Conservation (phyloP, 148 eudicot species). For the Camellia japonica region DNA sequence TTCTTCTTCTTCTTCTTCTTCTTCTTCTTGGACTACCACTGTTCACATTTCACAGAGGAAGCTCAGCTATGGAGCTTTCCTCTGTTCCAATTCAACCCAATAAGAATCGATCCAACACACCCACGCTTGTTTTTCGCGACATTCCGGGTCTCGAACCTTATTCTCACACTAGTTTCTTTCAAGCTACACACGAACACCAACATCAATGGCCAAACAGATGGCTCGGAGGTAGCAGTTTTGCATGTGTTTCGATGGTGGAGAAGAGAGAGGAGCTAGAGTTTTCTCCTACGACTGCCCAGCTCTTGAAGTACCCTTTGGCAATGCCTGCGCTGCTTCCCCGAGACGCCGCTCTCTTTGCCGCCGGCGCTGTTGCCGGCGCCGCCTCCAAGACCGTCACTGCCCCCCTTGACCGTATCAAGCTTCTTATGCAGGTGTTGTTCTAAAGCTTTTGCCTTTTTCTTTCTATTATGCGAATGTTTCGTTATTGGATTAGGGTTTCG, state of each 20-base stretch:
- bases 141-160: constrained; percentile 45
- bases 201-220: constrained; percentile 23
- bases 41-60: not conserved
- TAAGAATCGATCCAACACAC: constrained; percentile 14
- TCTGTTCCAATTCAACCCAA: not conserved
- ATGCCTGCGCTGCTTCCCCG: constrained; percentile 58
- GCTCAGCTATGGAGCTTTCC: constrained; percentile 5
- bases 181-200: constrained; percentile 18
- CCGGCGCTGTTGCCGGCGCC: constrained; percentile 88
- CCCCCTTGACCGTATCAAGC: constrained; percentile 90
- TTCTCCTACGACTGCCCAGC: constrained; percentile 50
- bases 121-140: constrained; percentile 26
- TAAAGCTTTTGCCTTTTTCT: not conserved
- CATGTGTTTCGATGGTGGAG: constrained; percentile 40
- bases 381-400: constrained; percentile 83
- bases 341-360: constrained; percentile 69
- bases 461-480: not conserved
- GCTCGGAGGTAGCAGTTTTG: constrained; percentile 30
- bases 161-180: constrained; percentile 13
- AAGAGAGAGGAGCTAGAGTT: constrained; percentile 41
- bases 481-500: not conserved
- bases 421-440: constrained; percentile 77
- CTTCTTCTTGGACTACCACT: not conserved
- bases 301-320: constrained; percentile 64
- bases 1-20: not conserved